Evolutionary conservation across 148 eudicot genomes (phyloP).

Genomic region (Oxyria digyna): DNA sequence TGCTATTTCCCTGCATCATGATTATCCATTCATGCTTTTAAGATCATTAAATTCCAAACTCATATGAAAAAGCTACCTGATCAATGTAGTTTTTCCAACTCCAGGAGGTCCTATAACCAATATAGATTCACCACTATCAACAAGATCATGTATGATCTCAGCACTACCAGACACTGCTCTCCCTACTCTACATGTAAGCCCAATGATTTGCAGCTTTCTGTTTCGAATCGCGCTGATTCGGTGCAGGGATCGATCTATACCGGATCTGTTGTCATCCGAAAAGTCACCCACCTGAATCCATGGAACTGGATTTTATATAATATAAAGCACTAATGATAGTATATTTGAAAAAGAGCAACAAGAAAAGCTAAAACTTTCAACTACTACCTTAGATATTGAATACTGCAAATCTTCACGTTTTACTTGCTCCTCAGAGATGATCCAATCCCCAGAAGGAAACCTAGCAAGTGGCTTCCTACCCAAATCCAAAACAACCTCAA

Average conservation of each 20-base stretch:
- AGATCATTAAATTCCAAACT: neutral
- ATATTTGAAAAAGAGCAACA: neutral
- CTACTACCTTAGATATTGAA: conserved; percentile 70
- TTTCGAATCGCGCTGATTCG: conserved; percentile 97
- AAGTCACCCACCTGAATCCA: conserved; percentile 88
- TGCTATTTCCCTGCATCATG: conserved; percentile 61
- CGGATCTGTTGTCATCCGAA: conserved; percentile 95
- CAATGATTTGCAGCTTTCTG: conserved; percentile 84
- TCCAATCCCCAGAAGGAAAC: conserved; percentile 95
- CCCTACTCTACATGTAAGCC: conserved; percentile 97
- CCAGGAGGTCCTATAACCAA: conserved; percentile 99
- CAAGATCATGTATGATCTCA: conserved; percentile 75
- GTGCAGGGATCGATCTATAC: conserved; percentile 83
- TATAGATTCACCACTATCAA: conserved; percentile 86
- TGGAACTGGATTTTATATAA: conserved; percentile 15
- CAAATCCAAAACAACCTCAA: conserved; percentile 91
- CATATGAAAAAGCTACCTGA: conserved; percentile 43
- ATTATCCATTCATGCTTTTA: neutral
- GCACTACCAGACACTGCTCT: conserved; percentile 98
- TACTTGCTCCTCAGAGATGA: conserved; percentile 62
- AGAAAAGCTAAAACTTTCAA: neutral
- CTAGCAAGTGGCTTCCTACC: conserved; percentile 90
- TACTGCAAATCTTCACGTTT: conserved; percentile 62
- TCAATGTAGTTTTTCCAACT: conserved; percentile 95
- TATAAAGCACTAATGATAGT: neutral